These are phyloP conservation scores for Ceratocystiopsis brevicomis DNA, from an alignment of 2,329 filamentous ascomycete genomes.

Conservation along the genomic window DNA sequence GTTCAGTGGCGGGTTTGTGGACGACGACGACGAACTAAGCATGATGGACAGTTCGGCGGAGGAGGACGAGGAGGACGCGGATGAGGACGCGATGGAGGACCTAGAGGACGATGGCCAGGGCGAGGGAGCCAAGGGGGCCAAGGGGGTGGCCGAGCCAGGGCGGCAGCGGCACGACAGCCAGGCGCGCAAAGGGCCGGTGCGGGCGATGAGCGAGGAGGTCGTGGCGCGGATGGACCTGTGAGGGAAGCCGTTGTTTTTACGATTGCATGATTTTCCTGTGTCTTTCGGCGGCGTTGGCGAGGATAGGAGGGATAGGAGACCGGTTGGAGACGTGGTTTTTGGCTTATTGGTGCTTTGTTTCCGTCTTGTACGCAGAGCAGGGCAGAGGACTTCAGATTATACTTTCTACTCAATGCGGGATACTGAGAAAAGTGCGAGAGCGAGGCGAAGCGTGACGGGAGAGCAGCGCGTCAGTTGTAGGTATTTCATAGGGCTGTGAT, in stretches of 20 bases:
- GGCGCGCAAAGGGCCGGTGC: conserved; percentile 25
- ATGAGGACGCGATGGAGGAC: conserved; percentile 21
- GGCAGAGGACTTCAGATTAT: no score
- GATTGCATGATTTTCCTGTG: neutral
- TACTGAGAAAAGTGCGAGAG: no score
- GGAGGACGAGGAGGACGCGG: conserved; percentile 22
- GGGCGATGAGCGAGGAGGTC: conserved; percentile 44
- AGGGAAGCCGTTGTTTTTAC: conserved; percentile 9
- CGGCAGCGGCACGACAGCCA: conserved; percentile 21
- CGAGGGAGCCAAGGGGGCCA: conserved; percentile 3
- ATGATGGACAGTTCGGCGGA: conserved; percentile 5
- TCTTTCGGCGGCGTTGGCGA: no score
- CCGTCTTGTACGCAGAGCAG: no score
- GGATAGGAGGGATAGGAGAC: no score
- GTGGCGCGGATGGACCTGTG: conserved; percentile 43
- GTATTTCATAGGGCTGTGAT: no score
- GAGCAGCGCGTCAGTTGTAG: no score
- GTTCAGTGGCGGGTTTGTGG: conserved; percentile 26
- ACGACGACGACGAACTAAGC: conserved; percentile 22
- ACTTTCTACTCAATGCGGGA: no score
- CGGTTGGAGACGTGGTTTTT: no score
- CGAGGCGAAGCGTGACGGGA: no score
- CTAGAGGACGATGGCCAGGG: conserved; percentile 22
- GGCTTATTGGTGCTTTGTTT: no score
- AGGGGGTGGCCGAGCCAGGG: conserved; percentile 4